These are phyloP conservation scores for Bromus sterilis DNA, from an alignment of 176 grass and related monocot genomes.

Conservation along the genomic window DNA sequence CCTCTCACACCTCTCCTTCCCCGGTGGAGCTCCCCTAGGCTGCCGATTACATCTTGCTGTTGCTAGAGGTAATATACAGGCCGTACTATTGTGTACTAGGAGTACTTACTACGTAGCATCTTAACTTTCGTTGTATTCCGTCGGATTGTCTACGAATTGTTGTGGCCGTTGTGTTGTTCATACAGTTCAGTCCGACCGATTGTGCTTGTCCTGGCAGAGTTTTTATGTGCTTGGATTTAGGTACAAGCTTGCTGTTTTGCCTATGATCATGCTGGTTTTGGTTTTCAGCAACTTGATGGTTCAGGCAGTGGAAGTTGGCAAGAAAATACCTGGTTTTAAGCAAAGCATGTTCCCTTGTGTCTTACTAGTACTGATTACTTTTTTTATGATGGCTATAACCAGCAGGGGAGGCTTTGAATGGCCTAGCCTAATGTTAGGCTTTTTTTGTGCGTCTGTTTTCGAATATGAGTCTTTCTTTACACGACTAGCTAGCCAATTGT, in stretches of 20 bases:
- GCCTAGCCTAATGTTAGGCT: background rate
- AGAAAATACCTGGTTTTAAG: background rate
- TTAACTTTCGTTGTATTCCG: too few relatives aligned
- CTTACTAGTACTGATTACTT: too few relatives aligned
- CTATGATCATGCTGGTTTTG: constrained; percentile 7
- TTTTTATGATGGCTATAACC: background rate
- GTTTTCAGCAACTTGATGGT: background rate
- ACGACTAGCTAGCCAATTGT: background rate
- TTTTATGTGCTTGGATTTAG: too few relatives aligned
- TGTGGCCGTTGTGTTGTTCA: too few relatives aligned
- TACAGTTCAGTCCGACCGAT: too few relatives aligned
- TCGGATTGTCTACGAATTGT: too few relatives aligned
- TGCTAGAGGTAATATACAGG: too few relatives aligned
- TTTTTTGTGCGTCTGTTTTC: background rate
- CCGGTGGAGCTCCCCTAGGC: too few relatives aligned
- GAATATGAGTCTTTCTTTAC: background rate
- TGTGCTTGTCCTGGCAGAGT: too few relatives aligned
- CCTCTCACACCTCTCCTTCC: background rate
- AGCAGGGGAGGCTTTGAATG: background rate
- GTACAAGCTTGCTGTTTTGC: background rate
- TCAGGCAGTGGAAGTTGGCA: background rate
- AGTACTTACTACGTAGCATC: too few relatives aligned
- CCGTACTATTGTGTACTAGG: too few relatives aligned
- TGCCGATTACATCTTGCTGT: background rate
- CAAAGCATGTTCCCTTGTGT: background rate